These are phyloP conservation scores for Russula earlei DNA, from an alignment of 768 basidiomycete species.

Conservation along the genomic window DNA sequence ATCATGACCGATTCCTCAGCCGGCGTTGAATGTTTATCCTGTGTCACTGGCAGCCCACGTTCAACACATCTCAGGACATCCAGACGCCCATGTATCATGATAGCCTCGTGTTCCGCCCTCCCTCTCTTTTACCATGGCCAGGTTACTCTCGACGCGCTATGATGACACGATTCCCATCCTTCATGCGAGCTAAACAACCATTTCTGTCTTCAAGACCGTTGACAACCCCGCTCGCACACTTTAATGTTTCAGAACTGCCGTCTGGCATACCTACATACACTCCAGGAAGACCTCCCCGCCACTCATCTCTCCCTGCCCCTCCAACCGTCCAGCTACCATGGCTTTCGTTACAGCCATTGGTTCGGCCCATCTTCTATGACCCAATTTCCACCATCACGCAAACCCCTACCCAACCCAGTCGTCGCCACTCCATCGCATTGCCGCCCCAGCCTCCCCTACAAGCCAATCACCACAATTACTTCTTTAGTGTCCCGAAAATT, in stretches of 20 bases:
- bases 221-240: conserved; percentile 2
- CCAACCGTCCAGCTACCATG: not conserved
- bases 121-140: conserved; percentile 7
- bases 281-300: not conserved
- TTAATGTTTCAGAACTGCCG: not conserved
- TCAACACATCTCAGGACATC: conserved; percentile 5
- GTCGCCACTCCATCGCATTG: conserved; percentile 3
- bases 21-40: not conserved
- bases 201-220: conserved; percentile 8
- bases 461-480: conserved; percentile 1
- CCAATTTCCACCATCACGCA: not conserved
- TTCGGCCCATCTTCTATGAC: not conserved
- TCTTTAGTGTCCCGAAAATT: not conserved
- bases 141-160: conserved; percentile 3
- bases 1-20: conserved; percentile 3
- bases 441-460: not conserved
- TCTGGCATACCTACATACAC: conserved; percentile 2
- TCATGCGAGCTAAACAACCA: conserved; percentile 28
- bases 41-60: not conserved
- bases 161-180: conserved; percentile 1
- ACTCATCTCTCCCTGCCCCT: not conserved
- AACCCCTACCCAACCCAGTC: not conserved
- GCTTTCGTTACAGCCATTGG: not conserved
- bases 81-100: conserved; percentile 16
- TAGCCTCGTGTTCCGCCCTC: conserved; percentile 8